These are phyloP conservation scores for Skeletonema tropicum DNA, from an alignment of 108 stramenopile species.

Conservation along the genomic window DNA sequence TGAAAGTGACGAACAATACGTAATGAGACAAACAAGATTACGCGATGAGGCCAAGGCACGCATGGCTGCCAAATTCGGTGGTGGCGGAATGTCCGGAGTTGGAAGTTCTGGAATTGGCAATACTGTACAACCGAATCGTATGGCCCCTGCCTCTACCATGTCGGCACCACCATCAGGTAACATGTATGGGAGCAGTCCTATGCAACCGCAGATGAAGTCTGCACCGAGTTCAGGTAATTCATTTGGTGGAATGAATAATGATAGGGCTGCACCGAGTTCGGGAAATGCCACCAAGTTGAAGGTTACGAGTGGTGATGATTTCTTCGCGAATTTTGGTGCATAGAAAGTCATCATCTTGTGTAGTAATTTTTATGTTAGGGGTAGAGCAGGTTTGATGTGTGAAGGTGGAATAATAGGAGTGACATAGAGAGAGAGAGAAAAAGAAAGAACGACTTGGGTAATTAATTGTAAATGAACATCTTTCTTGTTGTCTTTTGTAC, in stretches of 20 bases:
- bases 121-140: constrained; percentile 17
- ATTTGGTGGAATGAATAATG: neutral
- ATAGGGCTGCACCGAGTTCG: constrained; percentile 19
- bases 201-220: constrained; percentile 4
- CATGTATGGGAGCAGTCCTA: neutral
- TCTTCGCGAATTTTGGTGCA: constrained; percentile 86
- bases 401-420: neutral
- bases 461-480: constrained; percentile 2
- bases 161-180: constrained; percentile 45
- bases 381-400: constrained; percentile 2
- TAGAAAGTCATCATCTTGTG: constrained; percentile 19
- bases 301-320: constrained; percentile 65
- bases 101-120: constrained; percentile 34
- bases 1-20: constrained; percentile 91
- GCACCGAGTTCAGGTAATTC: constrained; percentile 26
- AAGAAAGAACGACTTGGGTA: neutral
- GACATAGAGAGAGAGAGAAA: neutral
- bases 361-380: neutral
- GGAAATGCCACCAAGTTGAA: constrained; percentile 44
- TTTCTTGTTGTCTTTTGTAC: neutral
- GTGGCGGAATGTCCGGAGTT: constrained; percentile 54
- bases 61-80: constrained; percentile 88
- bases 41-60: constrained; percentile 84
- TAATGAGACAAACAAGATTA: constrained; percentile 85
- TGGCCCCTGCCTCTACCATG: constrained; percentile 17